A percentile compares a stretch with the other conserved stretches of the same genome.
phyloP scores from a whole-genome alignment of 371 early-diverging fungal genomes.

The Actinomortierella wolfii region DNA sequence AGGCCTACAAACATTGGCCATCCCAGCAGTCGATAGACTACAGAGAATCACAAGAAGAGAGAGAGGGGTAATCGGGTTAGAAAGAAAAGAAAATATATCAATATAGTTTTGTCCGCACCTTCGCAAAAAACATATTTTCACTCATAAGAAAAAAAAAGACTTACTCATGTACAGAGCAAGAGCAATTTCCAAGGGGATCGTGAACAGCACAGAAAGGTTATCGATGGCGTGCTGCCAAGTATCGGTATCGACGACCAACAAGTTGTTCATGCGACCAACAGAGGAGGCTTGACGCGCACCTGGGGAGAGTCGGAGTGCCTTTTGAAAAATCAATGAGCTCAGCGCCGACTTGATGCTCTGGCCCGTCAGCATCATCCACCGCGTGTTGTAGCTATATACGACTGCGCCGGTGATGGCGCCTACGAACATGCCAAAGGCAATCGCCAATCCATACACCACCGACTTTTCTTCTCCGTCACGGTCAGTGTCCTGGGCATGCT shows the following conservation, averaged over 20 bases:
- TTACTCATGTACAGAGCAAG: slow-evolving; percentile 72
- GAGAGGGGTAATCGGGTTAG: neutral
- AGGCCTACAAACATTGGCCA: slow-evolving; percentile 72
- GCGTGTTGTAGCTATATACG: slow-evolving; percentile 45
- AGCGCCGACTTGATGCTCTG: slow-evolving; percentile 70
- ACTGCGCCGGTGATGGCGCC: slow-evolving; percentile 70
- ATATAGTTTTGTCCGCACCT: neutral
- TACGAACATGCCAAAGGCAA: slow-evolving; percentile 71
- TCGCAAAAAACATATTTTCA: neutral
- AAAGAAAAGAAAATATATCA: neutral
- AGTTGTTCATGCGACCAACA: slow-evolving; percentile 77
- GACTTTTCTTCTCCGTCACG: slow-evolving; percentile 8
- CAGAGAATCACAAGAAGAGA: neutral
- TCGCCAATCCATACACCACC: slow-evolving; percentile 12
- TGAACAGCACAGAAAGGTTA: slow-evolving; percentile 58
- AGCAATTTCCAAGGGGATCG: slow-evolving; percentile 82
- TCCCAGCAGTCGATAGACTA: slow-evolving; percentile 67
- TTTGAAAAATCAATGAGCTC: slow-evolving; percentile 86
- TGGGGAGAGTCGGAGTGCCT: slow-evolving; percentile 81
- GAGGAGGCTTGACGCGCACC: slow-evolving; percentile 79
- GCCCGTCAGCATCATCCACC: slow-evolving; percentile 31
- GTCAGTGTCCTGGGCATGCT: neutral
- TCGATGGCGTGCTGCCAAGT: slow-evolving; percentile 49
- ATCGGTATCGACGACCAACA: slow-evolving; percentile 79
- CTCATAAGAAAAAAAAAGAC: slow-evolving; percentile 1